Evolutionary conservation across 2,329 filamentous ascomycete genomes (phyloP).

Genomic region (Mariannaea sp.): DNA sequence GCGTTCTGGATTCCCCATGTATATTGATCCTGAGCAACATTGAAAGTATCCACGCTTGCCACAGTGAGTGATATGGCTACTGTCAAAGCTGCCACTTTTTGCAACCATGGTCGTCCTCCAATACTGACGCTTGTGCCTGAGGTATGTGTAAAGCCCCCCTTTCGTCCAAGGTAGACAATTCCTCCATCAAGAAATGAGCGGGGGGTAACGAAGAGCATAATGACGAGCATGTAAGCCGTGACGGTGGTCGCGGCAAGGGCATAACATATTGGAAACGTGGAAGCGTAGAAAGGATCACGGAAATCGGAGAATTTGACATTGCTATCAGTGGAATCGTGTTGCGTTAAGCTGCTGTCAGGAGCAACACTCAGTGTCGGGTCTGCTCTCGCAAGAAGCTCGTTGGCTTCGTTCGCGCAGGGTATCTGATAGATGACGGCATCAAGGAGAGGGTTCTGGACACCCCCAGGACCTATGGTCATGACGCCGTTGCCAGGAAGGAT

Average conservation of each 20-base stretch:
- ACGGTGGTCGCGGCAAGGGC: constrained; percentile 90
- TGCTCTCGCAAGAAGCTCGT: constrained; percentile 30
- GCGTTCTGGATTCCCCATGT: constrained; percentile 79
- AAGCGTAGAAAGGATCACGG: constrained; percentile 89
- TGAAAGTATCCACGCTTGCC: constrained; percentile 89
- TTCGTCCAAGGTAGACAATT: constrained; percentile 76
- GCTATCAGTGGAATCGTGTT: constrained; percentile 38
- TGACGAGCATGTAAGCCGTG: constrained; percentile 87
- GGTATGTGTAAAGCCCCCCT: constrained; percentile 85
- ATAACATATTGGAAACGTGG: constrained; percentile 90
- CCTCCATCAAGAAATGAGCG: constrained; percentile 89
- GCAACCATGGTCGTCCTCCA: constrained; percentile 90
- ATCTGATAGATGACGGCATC: constrained; percentile 60
- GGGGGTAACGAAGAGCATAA: constrained; percentile 94
- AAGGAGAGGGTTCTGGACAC: constrained; percentile 61
- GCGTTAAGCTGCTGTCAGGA: constrained; percentile 42
- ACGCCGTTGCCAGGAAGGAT: constrained; percentile 52
- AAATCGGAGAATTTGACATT: constrained; percentile 63
- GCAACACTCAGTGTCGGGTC: constrained; percentile 46
- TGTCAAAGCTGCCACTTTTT: constrained; percentile 77
- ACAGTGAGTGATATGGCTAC: constrained; percentile 88
- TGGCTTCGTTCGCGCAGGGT: constrained; percentile 39
- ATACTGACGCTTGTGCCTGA: constrained; percentile 81
- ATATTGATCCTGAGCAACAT: constrained; percentile 83
- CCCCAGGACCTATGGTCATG: constrained; percentile 56